phyloP scores from a whole-genome alignment of 2,329 filamentous ascomycete species.

The Phialemoniopsis sp. region DNA sequence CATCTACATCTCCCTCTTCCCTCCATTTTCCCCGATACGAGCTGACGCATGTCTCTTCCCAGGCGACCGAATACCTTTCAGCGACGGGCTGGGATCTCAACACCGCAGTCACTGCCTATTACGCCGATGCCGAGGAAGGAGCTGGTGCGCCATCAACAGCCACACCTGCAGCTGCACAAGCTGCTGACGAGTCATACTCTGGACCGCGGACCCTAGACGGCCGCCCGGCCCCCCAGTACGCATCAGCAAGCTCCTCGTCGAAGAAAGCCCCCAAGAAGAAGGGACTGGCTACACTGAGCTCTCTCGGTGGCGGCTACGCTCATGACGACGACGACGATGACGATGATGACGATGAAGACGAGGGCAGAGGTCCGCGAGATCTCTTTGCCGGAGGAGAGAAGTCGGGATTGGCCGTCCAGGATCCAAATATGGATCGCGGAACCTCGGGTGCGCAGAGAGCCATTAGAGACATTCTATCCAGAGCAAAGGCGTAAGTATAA shows the following conservation, averaged over 20 bases:
- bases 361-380: constrained; percentile 58
- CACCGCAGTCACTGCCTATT: constrained; percentile 59
- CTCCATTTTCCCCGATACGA: constrained; percentile 1
- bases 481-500: constrained; percentile 59
- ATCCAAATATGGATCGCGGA: constrained; percentile 35
- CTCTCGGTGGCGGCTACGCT: constrained; percentile 44
- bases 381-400: constrained; percentile 84
- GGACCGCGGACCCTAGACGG: constrained; percentile 62
- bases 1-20: not conserved
- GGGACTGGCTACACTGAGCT: constrained; percentile 58
- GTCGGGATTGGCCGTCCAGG: constrained; percentile 67
- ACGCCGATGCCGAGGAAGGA: constrained; percentile 50
- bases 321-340: constrained; percentile 56
- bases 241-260: constrained; percentile 15
- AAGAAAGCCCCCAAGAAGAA: constrained; percentile 48
- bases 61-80: constrained; percentile 66
- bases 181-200: constrained; percentile 42
- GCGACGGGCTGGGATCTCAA: constrained; percentile 64
- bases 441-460: constrained; percentile 48
- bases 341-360: constrained; percentile 50
- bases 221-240: constrained; percentile 46
- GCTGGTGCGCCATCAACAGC: constrained; percentile 37
- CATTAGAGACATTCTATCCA: constrained; percentile 60
- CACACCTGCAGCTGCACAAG: constrained; percentile 30
- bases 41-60: not conserved